phyloP scores from a whole-genome alignment of 306 rosid genomes.

The Cucumis cinereus region DNA sequence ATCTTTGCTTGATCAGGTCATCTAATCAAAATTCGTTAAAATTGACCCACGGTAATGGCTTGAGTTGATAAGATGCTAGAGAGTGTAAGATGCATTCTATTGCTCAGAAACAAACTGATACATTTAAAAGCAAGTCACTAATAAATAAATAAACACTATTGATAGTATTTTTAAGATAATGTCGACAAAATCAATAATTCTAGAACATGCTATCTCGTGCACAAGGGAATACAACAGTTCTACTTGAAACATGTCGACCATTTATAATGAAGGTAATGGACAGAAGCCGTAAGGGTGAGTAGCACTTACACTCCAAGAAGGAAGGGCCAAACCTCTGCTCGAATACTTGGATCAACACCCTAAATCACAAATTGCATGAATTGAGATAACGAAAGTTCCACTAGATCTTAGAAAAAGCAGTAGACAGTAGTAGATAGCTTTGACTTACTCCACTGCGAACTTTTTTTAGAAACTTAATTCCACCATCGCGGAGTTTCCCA shows the following conservation, averaged over 20 bases:
- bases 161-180: neutral
- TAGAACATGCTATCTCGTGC: neutral
- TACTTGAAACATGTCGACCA: neutral
- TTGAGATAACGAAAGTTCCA: neutral
- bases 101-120: neutral
- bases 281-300: neutral
- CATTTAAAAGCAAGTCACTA: neutral
- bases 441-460: constrained; percentile 96
- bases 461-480: constrained; percentile 84
- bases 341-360: constrained; percentile 93
- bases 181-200: neutral
- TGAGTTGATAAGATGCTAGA: neutral
- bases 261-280: neutral
- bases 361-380: constrained; percentile 22
- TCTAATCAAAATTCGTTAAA: neutral
- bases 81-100: neutral
- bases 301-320: constrained; percentile 94
- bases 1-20: neutral
- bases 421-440: neutral
- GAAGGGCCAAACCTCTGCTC: constrained; percentile 96
- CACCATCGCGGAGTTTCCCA: constrained; percentile 77
- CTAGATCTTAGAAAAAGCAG: neutral
- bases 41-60: neutral
- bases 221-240: neutral
- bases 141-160: neutral